Conservation (phyloP, 371 early-diverging fungal species). For the Lichtheimia ornata region DNA sequence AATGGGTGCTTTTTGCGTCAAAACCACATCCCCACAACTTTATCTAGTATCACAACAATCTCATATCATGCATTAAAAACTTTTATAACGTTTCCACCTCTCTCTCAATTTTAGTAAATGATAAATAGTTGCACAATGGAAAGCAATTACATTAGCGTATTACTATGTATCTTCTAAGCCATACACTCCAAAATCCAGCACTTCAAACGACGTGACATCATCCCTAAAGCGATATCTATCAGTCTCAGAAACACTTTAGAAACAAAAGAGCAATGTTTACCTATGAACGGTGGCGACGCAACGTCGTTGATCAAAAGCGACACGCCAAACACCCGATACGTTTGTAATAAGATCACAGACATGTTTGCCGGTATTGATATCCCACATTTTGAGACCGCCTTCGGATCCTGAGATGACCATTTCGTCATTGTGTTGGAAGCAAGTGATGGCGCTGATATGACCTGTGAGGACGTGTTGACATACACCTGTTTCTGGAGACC, state of each 20-base stretch:
- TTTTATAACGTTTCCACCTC: too few relatives aligned
- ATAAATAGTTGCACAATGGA: too few relatives aligned
- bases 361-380: slow-evolving; percentile 77
- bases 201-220: slow-evolving; percentile 8
- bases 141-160: too few relatives aligned
- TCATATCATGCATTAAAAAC: too few relatives aligned
- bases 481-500: slow-evolving; percentile 80
- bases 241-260: too few relatives aligned
- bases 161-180: slow-evolving; percentile 1
- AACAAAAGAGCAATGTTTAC: not conserved
- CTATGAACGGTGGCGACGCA: slow-evolving; percentile 57
- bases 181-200: slow-evolving; percentile 9
- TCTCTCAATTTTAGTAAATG: too few relatives aligned
- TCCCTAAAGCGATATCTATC: not conserved
- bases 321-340: slow-evolving; percentile 90
- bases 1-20: too few relatives aligned
- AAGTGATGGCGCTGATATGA: slow-evolving; percentile 89
- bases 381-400: slow-evolving; percentile 94
- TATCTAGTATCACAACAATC: too few relatives aligned
- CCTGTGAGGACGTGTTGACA: slow-evolving; percentile 67
- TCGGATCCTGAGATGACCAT: slow-evolving; percentile 94
- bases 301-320: slow-evolving; percentile 81
- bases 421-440: slow-evolving; percentile 89
- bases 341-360: slow-evolving; percentile 75
- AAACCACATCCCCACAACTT: too few relatives aligned